A percentile compares a stretch with the other conserved stretches of the same genome.
These are phyloP conservation scores for Beverwykella pulmonaria DNA, from an alignment of 495 filamentous ascomycete species.

Conservation along the genomic window DNA sequence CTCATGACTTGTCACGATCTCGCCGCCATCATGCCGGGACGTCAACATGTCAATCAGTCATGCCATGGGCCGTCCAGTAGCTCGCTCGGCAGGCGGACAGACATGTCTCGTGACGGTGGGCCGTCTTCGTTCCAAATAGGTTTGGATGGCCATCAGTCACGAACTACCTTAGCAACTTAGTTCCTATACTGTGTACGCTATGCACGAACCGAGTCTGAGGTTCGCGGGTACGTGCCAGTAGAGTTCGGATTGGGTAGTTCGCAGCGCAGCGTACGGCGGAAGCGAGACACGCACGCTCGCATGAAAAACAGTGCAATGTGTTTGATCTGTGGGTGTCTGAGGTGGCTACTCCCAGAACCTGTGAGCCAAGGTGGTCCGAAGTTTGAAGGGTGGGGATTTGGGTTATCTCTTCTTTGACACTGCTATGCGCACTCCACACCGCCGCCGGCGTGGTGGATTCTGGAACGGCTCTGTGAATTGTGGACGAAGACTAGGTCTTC, in stretches of 20 bases:
- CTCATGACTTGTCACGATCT: not conserved
- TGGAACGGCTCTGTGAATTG: not conserved
- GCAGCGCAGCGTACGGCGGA: not conserved
- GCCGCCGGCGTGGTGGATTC: constrained; percentile 7
- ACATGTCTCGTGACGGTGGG: constrained; percentile 24
- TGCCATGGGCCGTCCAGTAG: not conserved
- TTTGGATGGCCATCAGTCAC: not conserved
- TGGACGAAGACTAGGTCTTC: constrained; percentile 12
- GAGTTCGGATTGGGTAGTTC: constrained; percentile 4
- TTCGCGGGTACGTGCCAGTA: not conserved
- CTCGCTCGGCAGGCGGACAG: not conserved
- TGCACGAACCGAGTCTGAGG: constrained; percentile 17
- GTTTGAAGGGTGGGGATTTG: constrained; percentile 1
- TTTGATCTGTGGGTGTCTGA: not conserved
- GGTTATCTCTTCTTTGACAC: not conserved
- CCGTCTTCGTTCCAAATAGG: not conserved
- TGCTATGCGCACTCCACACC: not conserved
- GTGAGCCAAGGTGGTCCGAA: constrained; percentile 4
- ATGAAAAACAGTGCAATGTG: constrained; percentile 7
- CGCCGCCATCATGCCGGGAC: constrained; percentile 17
- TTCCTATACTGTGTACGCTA: not conserved
- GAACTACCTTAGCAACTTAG: not conserved
- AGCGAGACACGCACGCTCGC: not conserved
- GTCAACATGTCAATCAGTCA: constrained; percentile 12
- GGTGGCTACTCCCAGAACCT: not conserved